Base-by-base conservation (phyloP, 345 rosid genomes). In the Lumnitzera littorea region DNA sequence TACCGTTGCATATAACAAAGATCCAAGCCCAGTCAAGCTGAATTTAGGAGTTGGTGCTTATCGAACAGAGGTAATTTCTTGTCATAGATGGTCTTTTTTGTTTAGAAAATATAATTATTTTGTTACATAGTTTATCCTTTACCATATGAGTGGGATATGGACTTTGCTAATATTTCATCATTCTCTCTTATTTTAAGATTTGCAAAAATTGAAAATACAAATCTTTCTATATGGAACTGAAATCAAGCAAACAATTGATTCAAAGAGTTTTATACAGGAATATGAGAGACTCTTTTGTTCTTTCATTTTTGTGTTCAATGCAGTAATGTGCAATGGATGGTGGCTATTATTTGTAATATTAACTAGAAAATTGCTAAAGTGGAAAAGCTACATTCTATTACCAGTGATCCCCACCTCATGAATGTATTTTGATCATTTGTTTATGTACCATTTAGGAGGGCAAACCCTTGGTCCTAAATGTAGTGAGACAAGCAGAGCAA, bases 1-100 rank as follows among this genome's bases (percentile, higher is more conserved):
- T 74, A 92, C 98, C 10, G 86, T 87, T 46, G 96, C 97, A 1
- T 91, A 82, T 60, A 91, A 91, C 85, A 89, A 91, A 72, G 98
- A 91, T 31, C 89, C 84, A 2, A 91, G 95, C 65, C 95, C 88
- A 9, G 60, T 82, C n/a, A 91, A 92, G 88, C 79, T 89, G 61
- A 92, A 92, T 81, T 74, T 92, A 73, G 98, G 98, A 46, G 97
- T 87, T 43, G 97, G 96, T 36, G 96, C 96, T 75, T 92, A 92
- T 72, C 78, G 98, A 58, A 92, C 97, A 2, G 97, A 92, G 88
- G 97, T 87, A 55, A 57, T 17, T 50, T 62, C 61, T 48, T n/a
- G 3, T 51, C 56, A 36, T 36, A 4, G 43, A 9, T 36, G 43
- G 43, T 36, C 43, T 9, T 36, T 36, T 36, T 36, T 9, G 5